Conservation (phyloP, 768 basidiomycete genomes). For the Leccinum imitatum region DNA sequence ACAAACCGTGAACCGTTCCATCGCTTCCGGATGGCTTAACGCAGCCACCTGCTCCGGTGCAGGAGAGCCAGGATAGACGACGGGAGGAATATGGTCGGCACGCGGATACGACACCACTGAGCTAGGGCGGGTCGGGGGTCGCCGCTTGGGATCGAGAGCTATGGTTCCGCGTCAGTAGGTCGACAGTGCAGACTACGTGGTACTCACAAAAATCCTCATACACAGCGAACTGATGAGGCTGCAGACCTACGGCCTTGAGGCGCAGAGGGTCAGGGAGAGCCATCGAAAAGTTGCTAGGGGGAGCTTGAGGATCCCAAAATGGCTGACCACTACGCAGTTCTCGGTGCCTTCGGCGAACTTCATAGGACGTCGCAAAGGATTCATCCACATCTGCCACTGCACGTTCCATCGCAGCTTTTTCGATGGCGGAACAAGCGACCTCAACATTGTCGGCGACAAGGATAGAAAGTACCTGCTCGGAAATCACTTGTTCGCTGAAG, state of each 20-base stretch:
- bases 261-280: constrained; percentile 87
- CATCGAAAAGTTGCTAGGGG: constrained; percentile 63
- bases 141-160: constrained; percentile 60
- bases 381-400: constrained; percentile 93
- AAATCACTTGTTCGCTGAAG: constrained; percentile 82
- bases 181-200: background rate
- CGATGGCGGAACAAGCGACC: constrained; percentile 89
- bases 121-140: constrained; percentile 53
- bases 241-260: constrained; percentile 79
- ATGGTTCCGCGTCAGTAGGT: constrained; percentile 14
- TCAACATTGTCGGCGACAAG: constrained; percentile 93
- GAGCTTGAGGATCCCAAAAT: constrained; percentile 88
- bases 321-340: constrained; percentile 74
- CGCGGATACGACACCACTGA: constrained; percentile 70
- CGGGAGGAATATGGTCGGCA: constrained; percentile 40
- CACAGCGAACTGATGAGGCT: constrained; percentile 77
- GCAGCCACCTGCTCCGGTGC: constrained; percentile 53
- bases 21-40: constrained; percentile 74
- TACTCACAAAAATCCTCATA: constrained; percentile 91
- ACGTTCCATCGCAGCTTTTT: constrained; percentile 97
- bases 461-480: constrained; percentile 76
- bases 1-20: constrained; percentile 84
- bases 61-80: constrained; percentile 61
- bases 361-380: constrained; percentile 78
- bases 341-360: constrained; percentile 79